phyloP scores from a whole-genome alignment of 208 protist genomes.

The Naegleria fowleri region DNA sequence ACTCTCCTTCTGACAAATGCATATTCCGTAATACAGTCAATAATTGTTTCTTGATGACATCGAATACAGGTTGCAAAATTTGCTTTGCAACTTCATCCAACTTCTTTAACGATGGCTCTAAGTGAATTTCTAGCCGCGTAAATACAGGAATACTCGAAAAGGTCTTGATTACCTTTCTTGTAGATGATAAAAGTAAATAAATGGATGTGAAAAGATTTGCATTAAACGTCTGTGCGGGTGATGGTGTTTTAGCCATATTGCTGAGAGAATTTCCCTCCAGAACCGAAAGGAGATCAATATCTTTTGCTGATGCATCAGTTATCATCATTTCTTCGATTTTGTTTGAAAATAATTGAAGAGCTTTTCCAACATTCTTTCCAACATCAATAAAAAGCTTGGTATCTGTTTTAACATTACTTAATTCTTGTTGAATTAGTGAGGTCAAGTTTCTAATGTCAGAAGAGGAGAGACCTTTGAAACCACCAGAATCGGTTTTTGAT shows the following conservation, averaged over 20 bases:
- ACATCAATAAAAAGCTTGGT: background rate
- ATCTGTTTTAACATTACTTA: background rate
- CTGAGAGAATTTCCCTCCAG: background rate
- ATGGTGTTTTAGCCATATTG: background rate
- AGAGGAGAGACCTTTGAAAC: background rate
- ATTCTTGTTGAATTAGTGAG: background rate
- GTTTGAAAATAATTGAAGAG: background rate
- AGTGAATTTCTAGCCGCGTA: background rate
- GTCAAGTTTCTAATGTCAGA: background rate
- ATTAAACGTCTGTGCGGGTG: background rate
- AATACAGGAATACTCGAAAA: background rate
- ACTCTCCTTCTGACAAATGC: background rate
- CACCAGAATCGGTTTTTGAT: background rate
- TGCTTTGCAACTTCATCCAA: background rate
- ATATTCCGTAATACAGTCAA: background rate
- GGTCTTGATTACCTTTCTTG: background rate
- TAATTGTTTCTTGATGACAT: background rate
- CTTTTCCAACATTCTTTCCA: background rate
- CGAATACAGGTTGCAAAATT: background rate
- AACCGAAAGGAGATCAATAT: background rate
- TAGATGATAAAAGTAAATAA: background rate
- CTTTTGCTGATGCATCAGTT: background rate
- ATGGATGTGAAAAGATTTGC: background rate
- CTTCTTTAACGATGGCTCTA: background rate
- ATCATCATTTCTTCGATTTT: background rate